Percentiles rank a stretch among this genome's conserved stretches.
Evolutionary conservation across 495 filamentous ascomycete genomes (phyloP).

Genomic region (Lepraria neglecta): DNA sequence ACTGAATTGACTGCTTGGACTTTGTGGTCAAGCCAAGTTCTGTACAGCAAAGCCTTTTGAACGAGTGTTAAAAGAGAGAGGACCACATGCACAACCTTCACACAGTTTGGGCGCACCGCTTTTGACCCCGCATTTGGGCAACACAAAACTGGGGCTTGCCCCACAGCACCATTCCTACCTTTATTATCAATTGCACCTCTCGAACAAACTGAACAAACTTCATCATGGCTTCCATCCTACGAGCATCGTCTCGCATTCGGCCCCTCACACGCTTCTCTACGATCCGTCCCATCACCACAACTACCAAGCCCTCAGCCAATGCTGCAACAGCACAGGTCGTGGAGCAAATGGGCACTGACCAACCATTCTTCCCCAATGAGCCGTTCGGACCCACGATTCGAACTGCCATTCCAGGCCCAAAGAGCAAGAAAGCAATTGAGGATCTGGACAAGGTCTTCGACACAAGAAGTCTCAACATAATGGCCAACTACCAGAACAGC

Average conservation of each 20-base stretch:
- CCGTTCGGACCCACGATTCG: conserved; percentile 65
- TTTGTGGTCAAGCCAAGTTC: not conserved
- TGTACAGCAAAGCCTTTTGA: not conserved
- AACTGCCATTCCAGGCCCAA: conserved; percentile 79
- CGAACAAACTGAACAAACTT: not conserved
- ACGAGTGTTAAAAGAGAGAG: not conserved
- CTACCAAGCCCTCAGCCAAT: conserved; percentile 36
- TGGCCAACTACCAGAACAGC: conserved; percentile 42
- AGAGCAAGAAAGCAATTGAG: conserved; percentile 61
- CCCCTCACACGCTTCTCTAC: conserved; percentile 35
- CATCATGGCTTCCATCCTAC: conserved; percentile 42
- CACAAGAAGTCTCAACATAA: conserved; percentile 86
- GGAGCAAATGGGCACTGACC: conserved; percentile 27
- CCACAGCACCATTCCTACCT: not conserved
- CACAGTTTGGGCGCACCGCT: not conserved
- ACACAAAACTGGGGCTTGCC: not conserved
- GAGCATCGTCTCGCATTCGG: conserved; percentile 40
- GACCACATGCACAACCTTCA: not conserved
- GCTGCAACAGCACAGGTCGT: conserved; percentile 17
- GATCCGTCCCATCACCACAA: conserved; percentile 36
- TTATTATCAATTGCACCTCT: not conserved
- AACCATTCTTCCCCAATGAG: conserved; percentile 64
- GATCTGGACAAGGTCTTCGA: conserved; percentile 85
- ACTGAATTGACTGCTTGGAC: not conserved
- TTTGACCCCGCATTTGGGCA: conserved; percentile 1